Base-by-base conservation (phyloP, 345 rosid species). In the Dipteronia dyeriana region DNA sequence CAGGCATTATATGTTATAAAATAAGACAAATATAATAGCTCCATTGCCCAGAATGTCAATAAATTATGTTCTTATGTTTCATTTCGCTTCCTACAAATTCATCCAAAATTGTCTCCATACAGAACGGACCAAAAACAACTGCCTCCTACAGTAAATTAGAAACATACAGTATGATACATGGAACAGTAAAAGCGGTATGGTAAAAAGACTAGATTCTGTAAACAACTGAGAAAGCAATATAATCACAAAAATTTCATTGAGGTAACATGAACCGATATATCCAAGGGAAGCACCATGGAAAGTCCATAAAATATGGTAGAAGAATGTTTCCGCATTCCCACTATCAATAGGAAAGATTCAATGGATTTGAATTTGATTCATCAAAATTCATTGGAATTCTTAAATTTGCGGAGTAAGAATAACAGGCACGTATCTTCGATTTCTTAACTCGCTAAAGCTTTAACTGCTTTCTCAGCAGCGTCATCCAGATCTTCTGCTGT, bases 401-500 rank as follows among this genome's bases (percentile, higher is more conserved):
- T 31, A 68, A 79, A 47, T 26, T 54, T 23, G 26, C 25, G 5
- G 68, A 49, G 67, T 16, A 49, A 7, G 57, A 69, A 25, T 29
- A 47, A 53, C 9, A 41, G 13, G 29, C 61, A 17, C 25, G n/a
- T 45, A 47, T 72, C 45, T 47, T 64, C 34, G 57, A 69, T 66
- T 56, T 74, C 76, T 82, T 75, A 89, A 68, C 78, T 76, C 57
- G 86, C 54, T 64, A 83, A 38, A 20, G 96, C 88, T 86, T 91
- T 90, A 34, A 94, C 98, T 10, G 97, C 98, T 87, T 94, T 97
- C 77, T 97, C 97, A 0, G 99, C 99, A 16, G 99, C 99, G 82
- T 94, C 98, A 70, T 96, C 99, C 82, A 96, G 85, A 84, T 94
- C 97, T 79, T 94, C 98, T 7, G 99, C 99, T 0, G 98, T 92